phyloP scores from a whole-genome alignment of 2,329 filamentous ascomycete genomes.

The Calcarisporium arbuscula region DNA sequence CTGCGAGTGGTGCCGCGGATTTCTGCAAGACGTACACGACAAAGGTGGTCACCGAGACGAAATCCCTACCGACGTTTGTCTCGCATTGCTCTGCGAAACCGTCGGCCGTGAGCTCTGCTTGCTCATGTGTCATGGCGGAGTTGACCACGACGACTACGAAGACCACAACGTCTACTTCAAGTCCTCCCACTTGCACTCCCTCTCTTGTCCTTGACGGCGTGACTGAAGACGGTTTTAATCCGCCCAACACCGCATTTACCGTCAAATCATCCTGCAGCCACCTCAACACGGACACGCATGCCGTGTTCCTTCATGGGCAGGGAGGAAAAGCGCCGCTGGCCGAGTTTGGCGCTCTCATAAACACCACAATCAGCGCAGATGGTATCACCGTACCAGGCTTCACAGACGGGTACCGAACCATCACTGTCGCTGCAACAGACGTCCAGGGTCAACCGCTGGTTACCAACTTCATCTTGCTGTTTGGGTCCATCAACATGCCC shows the following conservation, averaged over 20 bases:
- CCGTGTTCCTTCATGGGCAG: not conserved
- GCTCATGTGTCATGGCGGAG: not conserved
- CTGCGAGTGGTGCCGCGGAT: not conserved
- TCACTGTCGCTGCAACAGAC: not conserved
- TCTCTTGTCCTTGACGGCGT: conserved; percentile 6
- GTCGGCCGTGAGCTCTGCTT: not conserved
- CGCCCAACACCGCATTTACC: not conserved
- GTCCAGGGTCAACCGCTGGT: not conserved
- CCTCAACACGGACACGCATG: conserved; percentile 1
- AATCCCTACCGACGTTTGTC: too few relatives aligned
- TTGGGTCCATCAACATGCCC: not conserved
- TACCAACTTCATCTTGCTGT: not conserved
- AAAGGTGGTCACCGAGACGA: too few relatives aligned
- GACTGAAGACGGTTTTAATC: conserved; percentile 1
- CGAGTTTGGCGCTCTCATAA: not conserved
- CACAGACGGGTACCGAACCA: not conserved
- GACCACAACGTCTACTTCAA: not conserved
- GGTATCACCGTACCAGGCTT: not conserved
- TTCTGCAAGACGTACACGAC: too few relatives aligned
- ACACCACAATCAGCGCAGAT: not conserved
- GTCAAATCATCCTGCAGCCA: conserved; percentile 1
- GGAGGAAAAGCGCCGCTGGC: not conserved
- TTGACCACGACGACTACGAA: not conserved
- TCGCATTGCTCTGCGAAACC: not conserved
- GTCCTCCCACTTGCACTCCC: too few relatives aligned